Conservation (phyloP, 257 asterid species). For the Ilex asprella region DNA sequence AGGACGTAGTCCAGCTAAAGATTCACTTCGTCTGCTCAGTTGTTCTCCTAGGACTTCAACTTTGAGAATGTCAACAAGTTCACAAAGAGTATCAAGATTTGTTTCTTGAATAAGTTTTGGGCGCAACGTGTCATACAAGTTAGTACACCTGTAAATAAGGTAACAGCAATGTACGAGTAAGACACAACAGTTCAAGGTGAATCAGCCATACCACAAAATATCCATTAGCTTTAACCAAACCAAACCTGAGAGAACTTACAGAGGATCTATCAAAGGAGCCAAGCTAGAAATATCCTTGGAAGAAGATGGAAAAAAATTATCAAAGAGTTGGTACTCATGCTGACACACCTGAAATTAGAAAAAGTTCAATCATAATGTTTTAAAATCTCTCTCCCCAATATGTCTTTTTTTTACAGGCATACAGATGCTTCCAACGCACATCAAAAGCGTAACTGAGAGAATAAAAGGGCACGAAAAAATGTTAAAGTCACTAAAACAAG, state of each 20-base stretch:
- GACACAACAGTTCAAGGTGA: slow-evolving; percentile 2
- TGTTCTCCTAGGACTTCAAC: slow-evolving; percentile 94
- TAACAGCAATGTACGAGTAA: slow-evolving; percentile 5
- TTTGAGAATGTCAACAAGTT: slow-evolving; percentile 88
- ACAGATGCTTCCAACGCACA: too few species aligned
- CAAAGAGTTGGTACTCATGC: slow-evolving; percentile 92
- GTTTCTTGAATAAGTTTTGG: slow-evolving; percentile 97
- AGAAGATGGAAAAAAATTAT: slow-evolving; percentile 94
- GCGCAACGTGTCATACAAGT: slow-evolving; percentile 85
- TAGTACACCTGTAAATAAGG: slow-evolving; percentile 71
- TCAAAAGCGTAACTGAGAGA: too few species aligned
- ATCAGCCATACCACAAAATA: slow-evolving; percentile 3
- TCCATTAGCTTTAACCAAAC: too few species aligned
- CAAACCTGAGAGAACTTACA: slow-evolving; percentile 45
- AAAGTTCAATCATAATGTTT: neutral
- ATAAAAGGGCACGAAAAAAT: neutral
- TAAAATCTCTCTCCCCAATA: neutral
- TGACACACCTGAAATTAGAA: slow-evolving; percentile 69
- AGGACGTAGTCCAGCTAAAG: slow-evolving; percentile 84
- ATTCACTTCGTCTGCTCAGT: slow-evolving; percentile 77
- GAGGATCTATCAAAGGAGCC: slow-evolving; percentile 89
- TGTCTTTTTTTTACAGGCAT: neutral
- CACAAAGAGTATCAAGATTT: slow-evolving; percentile 92
- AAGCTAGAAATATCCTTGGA: slow-evolving; percentile 86
- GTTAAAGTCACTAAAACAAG: neutral